Base-by-base conservation (phyloP, 306 rosid genomes). In the Vicia sativa region DNA sequence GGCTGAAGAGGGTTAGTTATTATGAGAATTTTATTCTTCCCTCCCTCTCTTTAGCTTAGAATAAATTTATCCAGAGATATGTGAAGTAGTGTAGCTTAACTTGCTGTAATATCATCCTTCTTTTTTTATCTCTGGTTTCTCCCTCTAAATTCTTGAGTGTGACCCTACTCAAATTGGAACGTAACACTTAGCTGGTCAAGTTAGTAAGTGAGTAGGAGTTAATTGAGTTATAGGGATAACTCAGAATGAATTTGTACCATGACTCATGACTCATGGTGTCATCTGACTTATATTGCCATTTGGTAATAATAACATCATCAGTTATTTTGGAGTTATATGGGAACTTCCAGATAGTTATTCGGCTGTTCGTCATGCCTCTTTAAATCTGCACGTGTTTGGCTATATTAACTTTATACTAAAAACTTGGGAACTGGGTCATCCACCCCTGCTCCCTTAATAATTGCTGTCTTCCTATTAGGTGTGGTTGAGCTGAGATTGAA, bases 81-180 rank as follows among this genome's bases (percentile, higher is more conserved):
- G 31, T 7, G 48, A 31, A 59, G 8, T 15, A 16, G 35, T 29
- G 46, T 44, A 42, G 11, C 18, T 63, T 73, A 73, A 64, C 39
- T 64, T 16, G 14, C 21, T 18, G 46, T 64, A 12, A 5, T 48
- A 54, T 64, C 7, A 19, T 16, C 2, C 55, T 48, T 16, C 55
- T 16, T 48, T 16, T 48, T 7, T 48, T 3, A 48, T 48, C 55
- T 48, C 26, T 48, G 8, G 26, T 8, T 16, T 48, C 11, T 48
- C 54, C 3, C 55, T 16, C 12, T 16, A 48, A 16, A 18, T 6
- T 18, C 4, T 19, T 23, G 28, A 49, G 56, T 18, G 28, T 18
- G 56, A 8, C 13, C 12, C 13, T 9, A 18, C 56, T 49, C 28
- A 49, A 18, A 18, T 49, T 49, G 13, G 25, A 9, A 9, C 56